Evolutionary conservation across 75 land plant genomes (phyloP).

Genomic region (Cryptomeria japonica): DNA sequence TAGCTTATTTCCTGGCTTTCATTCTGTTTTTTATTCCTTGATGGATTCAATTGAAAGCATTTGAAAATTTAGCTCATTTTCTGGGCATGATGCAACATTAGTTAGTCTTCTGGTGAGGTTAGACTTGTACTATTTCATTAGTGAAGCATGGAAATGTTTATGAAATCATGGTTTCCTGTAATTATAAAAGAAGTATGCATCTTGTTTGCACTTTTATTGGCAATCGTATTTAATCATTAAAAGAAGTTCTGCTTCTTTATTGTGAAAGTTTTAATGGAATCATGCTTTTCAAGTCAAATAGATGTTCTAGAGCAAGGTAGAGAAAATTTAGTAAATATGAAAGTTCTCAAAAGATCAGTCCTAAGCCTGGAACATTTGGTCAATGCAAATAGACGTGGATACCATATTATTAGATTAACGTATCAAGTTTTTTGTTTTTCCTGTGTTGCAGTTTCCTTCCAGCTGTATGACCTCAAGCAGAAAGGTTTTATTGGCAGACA

Average conservation of each 20-base stretch:
- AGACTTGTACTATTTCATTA: too few relatives aligned
- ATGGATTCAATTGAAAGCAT: too few relatives aligned
- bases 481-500: slow-evolving; percentile 32
- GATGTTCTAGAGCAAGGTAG: background rate
- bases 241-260: background rate
- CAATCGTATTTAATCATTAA: background rate
- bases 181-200: background rate
- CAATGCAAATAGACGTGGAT: background rate
- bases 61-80: too few relatives aligned
- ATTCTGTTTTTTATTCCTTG: too few relatives aligned
- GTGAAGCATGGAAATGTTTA: background rate
- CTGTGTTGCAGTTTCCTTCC: slow-evolving; percentile 36
- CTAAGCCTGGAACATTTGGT: background rate
- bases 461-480: slow-evolving; percentile 32
- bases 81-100: too few relatives aligned
- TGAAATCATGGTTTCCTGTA: background rate
- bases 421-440: slow-evolving; percentile 11
- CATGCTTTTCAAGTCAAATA: background rate
- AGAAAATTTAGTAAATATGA: background rate
- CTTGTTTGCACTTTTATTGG: background rate
- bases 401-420: background rate
- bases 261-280: background rate
- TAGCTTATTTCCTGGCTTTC: too few relatives aligned
- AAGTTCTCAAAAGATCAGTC: background rate
- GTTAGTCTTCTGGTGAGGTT: too few relatives aligned